These are phyloP conservation scores for Aureobasidium musti DNA, from an alignment of 2,329 filamentous ascomycete species.

Conservation along the genomic window DNA sequence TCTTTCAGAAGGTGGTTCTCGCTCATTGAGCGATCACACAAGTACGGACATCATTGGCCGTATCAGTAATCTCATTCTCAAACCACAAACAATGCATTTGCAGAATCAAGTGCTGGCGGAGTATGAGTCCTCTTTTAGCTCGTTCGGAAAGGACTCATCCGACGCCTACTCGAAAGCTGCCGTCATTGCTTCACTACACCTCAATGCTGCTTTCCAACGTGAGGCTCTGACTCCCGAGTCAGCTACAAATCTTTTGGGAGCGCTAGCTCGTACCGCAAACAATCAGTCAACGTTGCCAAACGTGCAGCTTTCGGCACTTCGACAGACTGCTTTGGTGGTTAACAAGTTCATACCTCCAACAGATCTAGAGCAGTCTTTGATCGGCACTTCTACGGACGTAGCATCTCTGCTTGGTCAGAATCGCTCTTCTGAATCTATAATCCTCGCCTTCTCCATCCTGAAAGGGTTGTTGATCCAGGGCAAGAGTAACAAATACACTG, in stretches of 20 bases:
- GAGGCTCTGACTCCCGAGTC: slow-evolving; percentile 42
- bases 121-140: slow-evolving; percentile 28
- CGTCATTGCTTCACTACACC: slow-evolving; percentile 59
- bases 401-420: slow-evolving; percentile 44
- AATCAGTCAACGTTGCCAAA: slow-evolving; percentile 14
- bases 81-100: slow-evolving; percentile 52
- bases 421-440: slow-evolving; percentile 49
- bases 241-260: slow-evolving; percentile 40
- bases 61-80: slow-evolving; percentile 61
- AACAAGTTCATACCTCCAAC: slow-evolving; percentile 52
- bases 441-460: slow-evolving; percentile 61
- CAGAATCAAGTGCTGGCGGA: slow-evolving; percentile 51
- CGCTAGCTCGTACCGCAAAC: slow-evolving; percentile 44
- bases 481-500: slow-evolving; percentile 49
- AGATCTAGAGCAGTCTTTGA: slow-evolving; percentile 39
- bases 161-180: slow-evolving; percentile 23
- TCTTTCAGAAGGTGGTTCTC: slow-evolving; percentile 39
- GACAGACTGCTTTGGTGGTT: slow-evolving; percentile 50
- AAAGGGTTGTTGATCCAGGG: slow-evolving; percentile 62
- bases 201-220: slow-evolving; percentile 54
- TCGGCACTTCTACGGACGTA: slow-evolving; percentile 39
- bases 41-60: slow-evolving; percentile 62
- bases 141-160: slow-evolving; percentile 20
- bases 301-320: slow-evolving; percentile 35
- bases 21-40: slow-evolving; percentile 49